phyloP scores from a whole-genome alignment of 441 rosid genomes.

The Viola pubescens region DNA sequence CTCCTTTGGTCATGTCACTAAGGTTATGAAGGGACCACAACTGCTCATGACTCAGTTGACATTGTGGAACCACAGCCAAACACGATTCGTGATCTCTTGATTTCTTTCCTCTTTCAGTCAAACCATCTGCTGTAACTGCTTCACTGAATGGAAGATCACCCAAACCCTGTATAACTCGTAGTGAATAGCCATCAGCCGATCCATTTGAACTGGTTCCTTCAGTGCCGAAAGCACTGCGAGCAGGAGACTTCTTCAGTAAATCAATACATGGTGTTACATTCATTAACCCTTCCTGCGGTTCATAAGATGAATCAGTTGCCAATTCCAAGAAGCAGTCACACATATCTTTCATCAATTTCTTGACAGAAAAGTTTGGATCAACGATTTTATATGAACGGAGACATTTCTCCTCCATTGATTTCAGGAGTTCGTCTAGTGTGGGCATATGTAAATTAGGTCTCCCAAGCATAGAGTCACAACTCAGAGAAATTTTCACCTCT shows the following conservation, averaged over 20 bases:
- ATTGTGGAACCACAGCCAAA: constrained; percentile 43
- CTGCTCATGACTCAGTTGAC: constrained; percentile 41
- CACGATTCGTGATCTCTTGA: constrained; percentile 19
- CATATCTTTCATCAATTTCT: constrained; percentile 60
- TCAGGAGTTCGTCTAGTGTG: constrained; percentile 57
- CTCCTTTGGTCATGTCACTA: constrained; percentile 61
- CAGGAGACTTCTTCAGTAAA: constrained; percentile 40
- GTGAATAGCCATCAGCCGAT: constrained; percentile 13
- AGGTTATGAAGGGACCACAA: constrained; percentile 36
- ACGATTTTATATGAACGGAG: constrained; percentile 59
- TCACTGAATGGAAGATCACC: constrained; percentile 13
- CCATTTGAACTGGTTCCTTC: constrained; percentile 16
- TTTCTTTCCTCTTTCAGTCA: constrained; percentile 20
- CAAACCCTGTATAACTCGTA: constrained; percentile 5
- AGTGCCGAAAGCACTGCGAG: constrained; percentile 21
- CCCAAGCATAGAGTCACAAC: constrained; percentile 51
- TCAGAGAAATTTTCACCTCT: constrained; percentile 78
- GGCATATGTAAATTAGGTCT: constrained; percentile 48
- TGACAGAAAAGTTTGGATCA: constrained; percentile 67
- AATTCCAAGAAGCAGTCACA: constrained; percentile 67
- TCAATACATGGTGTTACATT: constrained; percentile 34
- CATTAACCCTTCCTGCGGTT: constrained; percentile 43
- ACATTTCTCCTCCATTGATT: constrained; percentile 66
- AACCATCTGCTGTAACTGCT: constrained; percentile 21
- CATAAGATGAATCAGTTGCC: constrained; percentile 48